phyloP scores from a whole-genome alignment of 176 grass and related monocot species.

The Elymus sibiricus region DNA sequence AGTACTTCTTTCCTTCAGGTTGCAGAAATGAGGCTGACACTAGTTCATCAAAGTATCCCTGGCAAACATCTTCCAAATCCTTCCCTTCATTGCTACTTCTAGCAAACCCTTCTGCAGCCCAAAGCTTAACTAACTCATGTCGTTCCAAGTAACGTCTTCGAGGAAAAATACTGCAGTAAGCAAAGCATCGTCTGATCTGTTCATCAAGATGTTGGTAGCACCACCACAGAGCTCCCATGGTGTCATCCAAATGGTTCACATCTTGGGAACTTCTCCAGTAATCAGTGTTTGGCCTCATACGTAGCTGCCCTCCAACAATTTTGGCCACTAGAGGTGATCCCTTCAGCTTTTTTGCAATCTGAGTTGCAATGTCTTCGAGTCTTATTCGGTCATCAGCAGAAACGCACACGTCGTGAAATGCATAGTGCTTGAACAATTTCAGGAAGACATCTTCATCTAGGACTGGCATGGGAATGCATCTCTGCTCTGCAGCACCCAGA shows the following conservation, averaged over 20 bases:
- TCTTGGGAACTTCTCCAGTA: neutral
- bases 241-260: neutral
- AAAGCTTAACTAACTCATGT: neutral
- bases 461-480: neutral
- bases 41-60: neutral
- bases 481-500: neutral
- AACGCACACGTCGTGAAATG: neutral
- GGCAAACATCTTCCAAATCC: neutral
- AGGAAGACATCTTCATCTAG: neutral
- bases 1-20: neutral
- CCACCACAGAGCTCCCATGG: conserved; percentile 4
- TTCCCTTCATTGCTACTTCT: neutral
- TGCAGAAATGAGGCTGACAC: neutral
- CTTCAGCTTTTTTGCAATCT: neutral
- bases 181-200: neutral
- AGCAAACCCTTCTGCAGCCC: neutral
- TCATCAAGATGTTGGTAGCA: neutral
- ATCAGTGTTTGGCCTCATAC: neutral
- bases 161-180: neutral
- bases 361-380: neutral
- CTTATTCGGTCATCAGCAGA: neutral
- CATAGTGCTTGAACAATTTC: neutral
- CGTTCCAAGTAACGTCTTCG: neutral
- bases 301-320: neutral
- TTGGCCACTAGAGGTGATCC: neutral